Percentiles rank a stretch among this genome's conserved stretches.
Evolutionary conservation across 345 rosid genomes (phyloP).

Genomic region (Arabidopsis suecica): DNA sequence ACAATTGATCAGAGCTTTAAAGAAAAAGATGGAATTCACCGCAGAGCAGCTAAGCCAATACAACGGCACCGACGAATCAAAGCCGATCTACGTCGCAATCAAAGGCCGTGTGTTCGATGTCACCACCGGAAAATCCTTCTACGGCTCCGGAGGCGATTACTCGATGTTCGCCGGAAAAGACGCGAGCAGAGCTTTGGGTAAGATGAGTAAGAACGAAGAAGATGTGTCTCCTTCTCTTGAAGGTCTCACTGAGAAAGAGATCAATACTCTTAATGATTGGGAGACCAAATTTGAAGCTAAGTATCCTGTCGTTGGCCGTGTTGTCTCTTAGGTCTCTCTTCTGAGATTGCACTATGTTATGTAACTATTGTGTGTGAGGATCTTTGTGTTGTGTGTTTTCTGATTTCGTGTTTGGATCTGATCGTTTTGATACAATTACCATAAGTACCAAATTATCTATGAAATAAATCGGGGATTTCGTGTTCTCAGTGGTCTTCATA

Average conservation of each 20-base stretch:
- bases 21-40: slow-evolving; percentile 68
- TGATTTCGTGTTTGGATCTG: slow-evolving; percentile 17
- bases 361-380: slow-evolving; percentile 2
- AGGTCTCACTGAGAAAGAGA: slow-evolving; percentile 80
- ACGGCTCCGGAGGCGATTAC: slow-evolving; percentile 76
- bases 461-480: slow-evolving; percentile 33
- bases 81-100: slow-evolving; percentile 87
- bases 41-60: slow-evolving; percentile 63
- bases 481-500: neutral
- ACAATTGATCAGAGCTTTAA: neutral
- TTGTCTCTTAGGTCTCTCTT: slow-evolving; percentile 45
- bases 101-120: slow-evolving; percentile 82
- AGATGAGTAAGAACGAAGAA: slow-evolving; percentile 93
- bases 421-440: slow-evolving; percentile 14
- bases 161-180: slow-evolving; percentile 83
- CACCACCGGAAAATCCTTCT: slow-evolving; percentile 75
- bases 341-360: neutral
- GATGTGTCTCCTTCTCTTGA: slow-evolving; percentile 68
- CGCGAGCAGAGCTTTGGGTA: slow-evolving; percentile 84
- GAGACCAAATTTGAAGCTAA: slow-evolving; percentile 88
- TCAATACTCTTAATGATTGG: slow-evolving; percentile 76
- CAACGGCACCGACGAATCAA: slow-evolving; percentile 73
- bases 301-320: slow-evolving; percentile 84
- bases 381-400: slow-evolving; percentile 15
- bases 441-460: neutral